Evolutionary conservation across 225 moss, liverwort and hornwort species (phyloP), one percentile per base, ranked within the genome.

Genomic region (Bryoerythrophyllum caledonicum): DNA sequence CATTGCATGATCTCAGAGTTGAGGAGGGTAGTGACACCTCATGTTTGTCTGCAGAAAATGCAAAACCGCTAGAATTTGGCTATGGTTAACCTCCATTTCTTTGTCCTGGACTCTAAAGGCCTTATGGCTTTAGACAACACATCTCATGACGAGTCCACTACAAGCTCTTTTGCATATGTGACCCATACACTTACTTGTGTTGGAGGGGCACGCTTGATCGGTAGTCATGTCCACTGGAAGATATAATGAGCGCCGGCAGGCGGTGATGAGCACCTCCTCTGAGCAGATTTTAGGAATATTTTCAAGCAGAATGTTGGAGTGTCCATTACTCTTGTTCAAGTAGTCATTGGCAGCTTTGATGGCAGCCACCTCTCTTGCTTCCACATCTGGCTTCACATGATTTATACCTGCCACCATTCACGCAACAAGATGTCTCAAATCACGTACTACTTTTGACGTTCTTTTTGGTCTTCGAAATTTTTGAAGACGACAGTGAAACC

Each of bases 311-410:
- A 72, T 54, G 75, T n/a, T 58, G 24, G 25, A 26, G 58, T 67
- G 38, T 49, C 24, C 55, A 30, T 61, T 56, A 30, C 24, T 56
- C 28, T 56, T 73, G 34, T 76, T 73, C 55, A 82, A 85, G 52
- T 80, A 78, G 25, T 61, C 56, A 34, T 79, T 82, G 13, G 87
- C 80, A 37, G 77, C 80, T 82, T 67, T 80, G 6, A 82, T 84
- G 48, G 75, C 82, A 78, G 80, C 72, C 48, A 56, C 80, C 35
- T 88, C 85, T 77, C 82, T 80, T 60, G 49, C 87, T 15, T 74
- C 72, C 57, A 79, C 75, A 27, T 77, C 82, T 68, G 77, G 80
- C 51, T 74, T 75, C 30, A 48, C 72, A 66, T 74, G 40, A 20
- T 43, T 37, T 78, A 27, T 17, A 75, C 65, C 80, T 85, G 32